Conservation (phyloP, 169 alveolate genomes). For the Amoebophrya sp. region DNA sequence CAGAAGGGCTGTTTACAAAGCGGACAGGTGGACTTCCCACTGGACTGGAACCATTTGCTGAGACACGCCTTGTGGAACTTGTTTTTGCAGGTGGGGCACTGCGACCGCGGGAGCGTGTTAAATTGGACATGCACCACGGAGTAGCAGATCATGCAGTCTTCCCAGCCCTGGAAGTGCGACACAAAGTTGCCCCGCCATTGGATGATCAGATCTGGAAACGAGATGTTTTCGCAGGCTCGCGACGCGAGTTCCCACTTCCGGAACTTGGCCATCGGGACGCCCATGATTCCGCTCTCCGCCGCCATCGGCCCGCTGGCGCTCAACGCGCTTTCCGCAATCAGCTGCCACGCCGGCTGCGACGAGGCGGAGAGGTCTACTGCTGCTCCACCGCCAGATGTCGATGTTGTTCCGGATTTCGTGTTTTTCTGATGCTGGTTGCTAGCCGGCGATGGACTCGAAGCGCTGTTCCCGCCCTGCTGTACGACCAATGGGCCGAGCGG, state of each 20-base stretch:
- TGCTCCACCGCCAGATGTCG: no score
- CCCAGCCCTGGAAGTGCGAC: not conserved
- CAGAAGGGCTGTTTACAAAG: not conserved
- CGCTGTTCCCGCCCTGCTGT: no score
- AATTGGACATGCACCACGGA: not conserved
- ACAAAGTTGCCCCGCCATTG: not conserved
- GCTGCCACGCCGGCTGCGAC: no score
- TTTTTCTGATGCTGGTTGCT: no score
- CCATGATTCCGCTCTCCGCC: no score
- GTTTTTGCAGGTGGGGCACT: not conserved
- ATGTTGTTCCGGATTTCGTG: no score
- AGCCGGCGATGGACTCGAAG: no score
- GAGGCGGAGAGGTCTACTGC: no score
- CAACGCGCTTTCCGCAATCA: no score
- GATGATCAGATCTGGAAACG: no score
- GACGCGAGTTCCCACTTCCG: not conserved
- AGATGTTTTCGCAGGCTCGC: no score
- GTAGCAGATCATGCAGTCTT: slow-evolving; percentile 5
- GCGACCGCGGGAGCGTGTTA: not conserved
- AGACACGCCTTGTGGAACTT: not conserved
- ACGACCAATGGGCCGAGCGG: not conserved
- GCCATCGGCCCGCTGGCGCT: no score
- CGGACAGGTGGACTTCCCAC: not conserved
- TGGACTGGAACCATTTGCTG: not conserved
- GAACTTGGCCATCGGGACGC: not conserved